phyloP scores from a whole-genome alignment of 1,284 basidiomycete species.

The Omphalotus olearius region DNA sequence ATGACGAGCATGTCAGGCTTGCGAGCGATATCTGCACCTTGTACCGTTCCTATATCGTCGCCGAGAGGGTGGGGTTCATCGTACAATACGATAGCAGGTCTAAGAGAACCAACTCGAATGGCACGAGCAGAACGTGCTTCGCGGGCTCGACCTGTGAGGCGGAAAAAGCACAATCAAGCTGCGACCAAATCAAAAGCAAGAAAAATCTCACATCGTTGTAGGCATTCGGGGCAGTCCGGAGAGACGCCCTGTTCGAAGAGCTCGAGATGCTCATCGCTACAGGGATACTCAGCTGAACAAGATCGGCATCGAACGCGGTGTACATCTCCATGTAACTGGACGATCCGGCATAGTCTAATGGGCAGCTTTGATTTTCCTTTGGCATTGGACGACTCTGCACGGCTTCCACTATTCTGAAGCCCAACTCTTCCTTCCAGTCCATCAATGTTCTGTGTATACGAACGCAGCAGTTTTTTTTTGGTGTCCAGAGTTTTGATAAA shows the following conservation, averaged over 20 bases:
- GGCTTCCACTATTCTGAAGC: constrained; percentile 59
- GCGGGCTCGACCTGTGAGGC: constrained; percentile 61
- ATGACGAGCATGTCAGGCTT: constrained; percentile 91
- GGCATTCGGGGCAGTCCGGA: constrained; percentile 82
- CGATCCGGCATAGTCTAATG: constrained; percentile 71
- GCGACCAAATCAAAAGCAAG: constrained; percentile 8
- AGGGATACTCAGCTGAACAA: constrained; percentile 75
- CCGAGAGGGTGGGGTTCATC: constrained; percentile 87
- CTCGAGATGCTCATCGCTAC: constrained; percentile 53
- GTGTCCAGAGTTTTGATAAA: constrained; percentile 84
- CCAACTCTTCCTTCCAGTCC: constrained; percentile 85
- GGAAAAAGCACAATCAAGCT: constrained; percentile 14
- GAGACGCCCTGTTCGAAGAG: constrained; percentile 66
- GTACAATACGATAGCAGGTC: constrained; percentile 88
- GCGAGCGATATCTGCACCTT: constrained; percentile 65
- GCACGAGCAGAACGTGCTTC: constrained; percentile 78
- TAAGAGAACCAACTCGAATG: constrained; percentile 72
- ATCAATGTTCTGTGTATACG: constrained; percentile 96
- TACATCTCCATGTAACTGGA: constrained; percentile 91
- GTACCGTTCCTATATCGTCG: constrained; percentile 79
- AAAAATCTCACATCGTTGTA: constrained; percentile 61
- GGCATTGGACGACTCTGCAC: constrained; percentile 43
- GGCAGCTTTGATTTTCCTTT: constrained; percentile 64
- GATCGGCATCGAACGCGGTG: constrained; percentile 82
- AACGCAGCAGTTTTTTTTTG: constrained; percentile 82